These are phyloP conservation scores for Ustilago sp. DNA, from an alignment of 1,284 basidiomycete genomes.

Conservation along the genomic window DNA sequence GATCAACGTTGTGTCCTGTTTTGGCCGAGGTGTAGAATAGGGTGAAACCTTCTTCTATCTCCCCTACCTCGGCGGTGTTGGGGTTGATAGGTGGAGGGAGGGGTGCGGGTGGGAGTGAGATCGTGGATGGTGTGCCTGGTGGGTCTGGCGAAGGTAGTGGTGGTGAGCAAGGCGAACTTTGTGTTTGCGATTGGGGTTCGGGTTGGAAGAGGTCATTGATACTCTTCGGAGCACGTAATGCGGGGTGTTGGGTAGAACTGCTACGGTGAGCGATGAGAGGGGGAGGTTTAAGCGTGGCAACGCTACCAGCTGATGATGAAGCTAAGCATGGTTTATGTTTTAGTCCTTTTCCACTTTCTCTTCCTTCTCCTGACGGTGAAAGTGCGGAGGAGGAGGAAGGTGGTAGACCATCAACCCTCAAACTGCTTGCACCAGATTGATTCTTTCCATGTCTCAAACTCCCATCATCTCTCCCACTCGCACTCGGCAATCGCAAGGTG, in stretches of 20 bases:
- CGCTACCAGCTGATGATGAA: constrained; percentile 18
- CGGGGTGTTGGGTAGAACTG: neutral
- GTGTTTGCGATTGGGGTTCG: neutral
- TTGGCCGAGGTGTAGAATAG: constrained; percentile 61
- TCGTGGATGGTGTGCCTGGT: constrained; percentile 20
- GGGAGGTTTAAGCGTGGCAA: constrained; percentile 14
- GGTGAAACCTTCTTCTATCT: constrained; percentile 54
- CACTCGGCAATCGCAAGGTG: constrained; percentile 7
- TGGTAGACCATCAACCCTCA: neutral
- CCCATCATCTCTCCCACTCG: constrained; percentile 3
- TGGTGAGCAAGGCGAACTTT: neutral
- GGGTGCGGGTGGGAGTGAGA: constrained; percentile 14
- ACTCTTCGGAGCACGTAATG: constrained; percentile 34
- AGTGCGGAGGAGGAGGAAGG: neutral
- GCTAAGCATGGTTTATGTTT: constrained; percentile 22
- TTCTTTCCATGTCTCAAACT: constrained; percentile 9
- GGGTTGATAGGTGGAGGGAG: neutral
- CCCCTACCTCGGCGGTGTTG: neutral
- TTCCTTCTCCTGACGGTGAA: neutral
- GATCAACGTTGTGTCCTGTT: constrained; percentile 48
- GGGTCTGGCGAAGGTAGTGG: neutral
- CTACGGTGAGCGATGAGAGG: neutral
- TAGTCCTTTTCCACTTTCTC: neutral
- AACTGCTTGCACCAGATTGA: neutral
- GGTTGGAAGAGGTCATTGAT: constrained; percentile 42